Evolutionary conservation across 192 early-diverging fungal genomes (phyloP), one percentile per base, ranked within the genome.

Genomic region (Coemansia sp.): DNA sequence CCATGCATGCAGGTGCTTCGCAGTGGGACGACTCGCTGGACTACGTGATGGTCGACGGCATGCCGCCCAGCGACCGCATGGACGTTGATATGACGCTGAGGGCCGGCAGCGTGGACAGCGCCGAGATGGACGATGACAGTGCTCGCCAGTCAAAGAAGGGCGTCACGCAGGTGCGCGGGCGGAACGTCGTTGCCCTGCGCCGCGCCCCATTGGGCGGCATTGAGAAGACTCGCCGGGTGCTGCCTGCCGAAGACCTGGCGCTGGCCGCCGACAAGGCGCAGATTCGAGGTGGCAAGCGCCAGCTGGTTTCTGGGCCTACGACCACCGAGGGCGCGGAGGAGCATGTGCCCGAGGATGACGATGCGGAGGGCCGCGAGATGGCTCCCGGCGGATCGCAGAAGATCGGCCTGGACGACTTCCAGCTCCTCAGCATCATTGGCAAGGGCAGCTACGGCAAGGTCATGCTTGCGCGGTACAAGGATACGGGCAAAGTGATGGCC

Each of bases 371-470:
- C 6, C 57, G 59, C 10, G 48, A 52, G 4, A 1, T 3, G 48
- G 43, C 43, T 2, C 43, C 43, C 18, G 18, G 43, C 25, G 48
- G 43, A 14, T 50, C 59, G 31, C 50, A 47, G 26, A 73, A 74
- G 50, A 69, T 79, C 7, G 65, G 63, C 7, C 67, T 85, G 6
- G 82, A 85, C 31, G 88, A 91, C 58, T 92, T 92, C 62, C 84
- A 86, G 37, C 79, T 90, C 23, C 76, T 92, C 26, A 92, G 89
- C 63, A 83, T 92, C 18, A 86, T 92, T 41, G 90, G 90, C 21
- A 90, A 90, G 71, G 90, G 90, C 52, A 86, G 84, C 59, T 92
- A 91, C 66, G 90, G 90, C 28, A 88, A 89, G 62, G 90, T 92
- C 13, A 73, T 91, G 75, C 84, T 90, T 31, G 90, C 90, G 28